phyloP scores from a whole-genome alignment of 352 stramenopile genomes.

The Blastocystis sp. region DNA sequence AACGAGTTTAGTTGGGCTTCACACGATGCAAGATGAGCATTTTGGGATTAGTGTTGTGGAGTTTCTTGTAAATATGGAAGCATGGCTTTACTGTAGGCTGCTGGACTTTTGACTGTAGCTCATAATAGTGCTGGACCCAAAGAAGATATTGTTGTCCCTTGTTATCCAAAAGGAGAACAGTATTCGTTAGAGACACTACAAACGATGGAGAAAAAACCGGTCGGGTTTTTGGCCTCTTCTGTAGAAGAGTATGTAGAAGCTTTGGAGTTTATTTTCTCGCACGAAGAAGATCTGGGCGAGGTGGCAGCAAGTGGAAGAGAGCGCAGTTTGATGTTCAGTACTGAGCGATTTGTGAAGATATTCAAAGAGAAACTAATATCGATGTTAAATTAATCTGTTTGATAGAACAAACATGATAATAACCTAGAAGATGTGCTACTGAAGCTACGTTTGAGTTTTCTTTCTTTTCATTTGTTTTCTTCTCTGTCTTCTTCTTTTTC shows the following conservation, averaged over 20 bases:
- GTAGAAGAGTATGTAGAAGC: conserved; percentile 79
- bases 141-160: conserved; percentile 79
- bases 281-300: conserved; percentile 61
- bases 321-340: conserved; percentile 18
- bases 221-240: conserved; percentile 75
- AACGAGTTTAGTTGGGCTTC: conserved; percentile 82
- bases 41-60: conserved; percentile 99
- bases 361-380: conserved; percentile 29
- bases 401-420: background rate
- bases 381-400: conserved; percentile 8
- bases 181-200: conserved; percentile 47
- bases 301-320: background rate
- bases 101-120: conserved; percentile 86
- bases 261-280: conserved; percentile 70
- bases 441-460: background rate
- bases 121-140: conserved; percentile 93
- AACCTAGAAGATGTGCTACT: background rate
- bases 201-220: conserved; percentile 36
- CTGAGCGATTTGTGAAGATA: conserved; percentile 39
- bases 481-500: background rate
- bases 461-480: background rate
- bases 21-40: conserved; percentile 99
- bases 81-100: conserved; percentile 66
- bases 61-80: conserved; percentile 80
- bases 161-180: background rate